A percentile compares a stretch with the other conserved stretches of the same genome.
These are phyloP conservation scores for Suillus placidus DNA, from an alignment of 768 basidiomycete species.

Conservation along the genomic window DNA sequence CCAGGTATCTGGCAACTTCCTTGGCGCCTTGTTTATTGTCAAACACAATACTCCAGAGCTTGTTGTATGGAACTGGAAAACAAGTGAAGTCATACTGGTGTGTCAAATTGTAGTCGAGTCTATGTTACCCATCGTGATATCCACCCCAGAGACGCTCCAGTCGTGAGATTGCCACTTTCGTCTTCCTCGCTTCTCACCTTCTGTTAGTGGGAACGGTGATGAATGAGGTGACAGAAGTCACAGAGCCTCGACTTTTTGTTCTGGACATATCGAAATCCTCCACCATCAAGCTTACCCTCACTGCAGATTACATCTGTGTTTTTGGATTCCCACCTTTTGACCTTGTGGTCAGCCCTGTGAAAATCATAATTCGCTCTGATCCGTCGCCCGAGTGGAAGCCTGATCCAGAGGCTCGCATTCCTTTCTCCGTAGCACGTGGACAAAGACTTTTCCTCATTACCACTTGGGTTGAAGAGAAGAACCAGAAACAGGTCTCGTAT, in stretches of 20 bases:
- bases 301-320: not conserved
- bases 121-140: not conserved
- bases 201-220: not conserved
- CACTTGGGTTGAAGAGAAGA: not conserved
- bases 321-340: not conserved
- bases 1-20: not conserved
- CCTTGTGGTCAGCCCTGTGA: not conserved
- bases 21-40: not conserved
- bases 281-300: not conserved
- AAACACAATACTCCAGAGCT: not conserved
- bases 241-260: not conserved
- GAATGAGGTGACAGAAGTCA: not conserved
- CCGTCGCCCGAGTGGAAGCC: not conserved
- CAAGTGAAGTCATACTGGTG: not conserved
- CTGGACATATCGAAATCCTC: not conserved
- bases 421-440: not conserved
- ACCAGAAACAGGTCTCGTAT: not conserved
- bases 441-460: not conserved
- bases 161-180: not conserved
- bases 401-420: not conserved
- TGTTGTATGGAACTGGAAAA: not conserved
- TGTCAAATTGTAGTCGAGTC: not conserved
- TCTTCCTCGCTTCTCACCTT: not conserved
- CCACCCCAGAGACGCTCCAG: not conserved
- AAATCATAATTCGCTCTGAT: not conserved